Conservation (phyloP, 495 filamentous ascomycete species). For the Neurospora tetraspora region DNA sequence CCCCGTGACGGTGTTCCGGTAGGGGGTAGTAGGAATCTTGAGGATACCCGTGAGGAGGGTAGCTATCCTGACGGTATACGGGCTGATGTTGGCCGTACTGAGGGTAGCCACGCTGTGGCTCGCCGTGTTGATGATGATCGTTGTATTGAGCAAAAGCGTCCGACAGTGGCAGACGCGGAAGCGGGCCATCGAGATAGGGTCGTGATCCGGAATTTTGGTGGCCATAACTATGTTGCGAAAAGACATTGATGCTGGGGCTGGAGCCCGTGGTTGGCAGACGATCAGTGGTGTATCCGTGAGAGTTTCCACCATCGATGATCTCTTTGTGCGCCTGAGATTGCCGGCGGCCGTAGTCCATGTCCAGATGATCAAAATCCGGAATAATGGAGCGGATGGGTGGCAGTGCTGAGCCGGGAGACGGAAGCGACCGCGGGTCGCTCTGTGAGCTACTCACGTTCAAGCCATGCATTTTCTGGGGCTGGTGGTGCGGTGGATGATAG, state of each 20-base stretch:
- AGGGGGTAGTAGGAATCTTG: neutral
- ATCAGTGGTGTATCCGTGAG: neutral
- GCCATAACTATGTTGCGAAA: neutral
- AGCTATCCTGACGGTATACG: neutral
- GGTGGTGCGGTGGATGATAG: neutral
- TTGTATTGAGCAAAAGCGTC: neutral
- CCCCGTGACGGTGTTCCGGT: neutral
- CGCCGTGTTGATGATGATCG: neutral
- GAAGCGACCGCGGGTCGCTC: neutral
- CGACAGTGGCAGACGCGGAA: neutral
- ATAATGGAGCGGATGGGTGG: neutral
- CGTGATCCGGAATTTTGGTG: neutral
- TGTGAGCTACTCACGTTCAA: neutral
- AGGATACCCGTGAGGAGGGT: neutral
- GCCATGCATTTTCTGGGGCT: neutral
- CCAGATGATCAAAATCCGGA: neutral
- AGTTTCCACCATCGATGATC: neutral
- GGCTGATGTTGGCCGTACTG: neutral
- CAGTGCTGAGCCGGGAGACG: neutral
- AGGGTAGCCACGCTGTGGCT: neutral
- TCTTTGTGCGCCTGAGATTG: neutral
- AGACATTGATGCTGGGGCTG: neutral
- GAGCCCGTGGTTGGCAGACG: neutral
- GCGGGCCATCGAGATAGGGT: neutral
- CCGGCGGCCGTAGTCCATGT: neutral